Base-by-base conservation (phyloP, 345 rosid genomes). In the Salix brachista region DNA sequence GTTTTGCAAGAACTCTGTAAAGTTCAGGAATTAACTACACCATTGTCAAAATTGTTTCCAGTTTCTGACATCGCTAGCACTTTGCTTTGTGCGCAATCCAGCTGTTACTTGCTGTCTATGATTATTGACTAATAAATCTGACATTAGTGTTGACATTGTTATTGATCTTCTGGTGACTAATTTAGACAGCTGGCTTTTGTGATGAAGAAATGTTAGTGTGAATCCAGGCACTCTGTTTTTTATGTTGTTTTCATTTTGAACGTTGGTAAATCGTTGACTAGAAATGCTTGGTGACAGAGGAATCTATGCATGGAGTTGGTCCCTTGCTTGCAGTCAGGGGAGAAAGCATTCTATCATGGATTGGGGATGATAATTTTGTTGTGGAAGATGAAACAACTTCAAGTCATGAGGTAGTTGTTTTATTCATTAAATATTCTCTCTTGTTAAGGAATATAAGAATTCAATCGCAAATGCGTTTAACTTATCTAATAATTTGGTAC, bases 281-380 rank as follows among this genome's bases (percentile, higher is more conserved):
- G 28, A 18, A 67, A 41, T 67, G 69, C 76, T 54, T 74, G 62
- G 34, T 77, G 76, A 60, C 90, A 94, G 97, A 86, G 70, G 90
- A 86, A 39, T 91, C 82, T 64, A 77, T 78, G 65, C 83, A 69
- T 9, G 86, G 85, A 42, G 74, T 87, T 41, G 89, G 90, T 50
- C 81, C 91, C 37, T 77, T 93, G 94, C 88, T 96, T 74, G 86
- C 89, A 6, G 89, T 86, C 28, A 89, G 87, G 68, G 97, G 96
- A 36, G 97, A 96, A 79, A 79, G 88, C 73, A 78, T 89, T 68
- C 32, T 92, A n/a, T 90, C 96, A 25, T 91, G 91, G 98, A 81
- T 78, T 83, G 82, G 84, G 65, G 90, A 89, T 77, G 94, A 90
- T 54, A 90, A 87, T 76, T 93, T 95, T 68, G 13, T 85, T 17